These are phyloP conservation scores for Calonectria honghensis DNA, from an alignment of 2,329 filamentous ascomycete genomes.

Conservation along the genomic window DNA sequence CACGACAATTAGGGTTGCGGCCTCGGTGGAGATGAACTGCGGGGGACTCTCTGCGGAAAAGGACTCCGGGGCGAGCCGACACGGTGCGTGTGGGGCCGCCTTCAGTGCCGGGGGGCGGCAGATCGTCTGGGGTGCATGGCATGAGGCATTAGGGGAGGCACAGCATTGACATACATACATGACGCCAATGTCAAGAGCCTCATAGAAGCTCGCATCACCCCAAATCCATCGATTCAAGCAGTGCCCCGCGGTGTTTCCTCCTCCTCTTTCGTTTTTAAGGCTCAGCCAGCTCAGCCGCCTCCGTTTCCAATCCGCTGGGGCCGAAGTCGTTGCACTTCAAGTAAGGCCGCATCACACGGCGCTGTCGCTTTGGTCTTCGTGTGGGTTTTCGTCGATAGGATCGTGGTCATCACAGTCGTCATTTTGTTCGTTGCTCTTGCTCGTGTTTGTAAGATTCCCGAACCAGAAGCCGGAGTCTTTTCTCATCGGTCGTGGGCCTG, in stretches of 20 bases:
- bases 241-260: neutral
- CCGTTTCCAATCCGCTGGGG: neutral
- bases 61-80: constrained; percentile 30
- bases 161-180: constrained; percentile 27
- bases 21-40: constrained; percentile 28
- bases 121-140: constrained; percentile 34
- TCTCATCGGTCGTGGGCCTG: neutral
- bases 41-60: constrained; percentile 25
- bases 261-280: neutral
- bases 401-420: constrained; percentile 20
- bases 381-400: constrained; percentile 15
- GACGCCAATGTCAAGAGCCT: neutral
- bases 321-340: neutral
- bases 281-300: constrained; percentile 13
- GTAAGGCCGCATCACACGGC: neutral
- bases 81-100: constrained; percentile 29
- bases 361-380: constrained; percentile 19
- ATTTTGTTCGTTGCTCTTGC: constrained; percentile 25
- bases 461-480: constrained; percentile 29
- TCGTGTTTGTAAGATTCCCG: constrained; percentile 22
- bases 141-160: constrained; percentile 22
- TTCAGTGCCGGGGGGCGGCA: constrained; percentile 16
- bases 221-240: neutral
- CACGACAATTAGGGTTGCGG: constrained; percentile 23
- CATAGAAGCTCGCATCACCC: neutral